These are phyloP conservation scores for Carex cristatella DNA, from an alignment of 176 grass and related monocot species.

Conservation along the genomic window DNA sequence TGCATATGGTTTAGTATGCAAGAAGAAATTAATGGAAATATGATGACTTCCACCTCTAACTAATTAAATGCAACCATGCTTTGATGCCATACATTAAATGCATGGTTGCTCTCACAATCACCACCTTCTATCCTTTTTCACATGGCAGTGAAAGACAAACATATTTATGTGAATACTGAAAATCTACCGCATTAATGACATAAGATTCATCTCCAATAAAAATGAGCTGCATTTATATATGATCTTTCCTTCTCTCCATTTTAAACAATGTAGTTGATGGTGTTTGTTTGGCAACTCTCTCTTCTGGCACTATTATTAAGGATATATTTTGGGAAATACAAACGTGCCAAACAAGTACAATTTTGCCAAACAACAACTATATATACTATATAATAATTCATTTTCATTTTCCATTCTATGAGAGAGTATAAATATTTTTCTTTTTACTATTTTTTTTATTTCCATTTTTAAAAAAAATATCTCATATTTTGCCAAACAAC, in stretches of 20 bases:
- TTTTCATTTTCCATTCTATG: neutral
- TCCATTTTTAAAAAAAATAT: neutral
- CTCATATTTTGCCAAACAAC: neutral
- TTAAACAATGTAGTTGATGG: neutral
- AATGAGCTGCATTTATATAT: neutral
- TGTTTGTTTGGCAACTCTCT: neutral
- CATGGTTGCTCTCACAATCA: slow-evolving; percentile 21
- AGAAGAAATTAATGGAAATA: neutral
- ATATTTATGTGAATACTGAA: neutral
- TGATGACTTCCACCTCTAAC: slow-evolving; percentile 32
- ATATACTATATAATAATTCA: no score
- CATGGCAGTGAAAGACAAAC: neutral
- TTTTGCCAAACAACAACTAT: no score
- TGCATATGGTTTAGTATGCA: neutral
- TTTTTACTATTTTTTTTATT: neutral
- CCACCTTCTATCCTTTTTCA: neutral
- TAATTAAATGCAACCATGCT: slow-evolving; percentile 22
- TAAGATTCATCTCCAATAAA: neutral
- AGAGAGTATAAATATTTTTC: neutral
- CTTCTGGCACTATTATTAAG: neutral
- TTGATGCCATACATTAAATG: slow-evolving; percentile 13
- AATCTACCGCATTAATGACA: neutral
- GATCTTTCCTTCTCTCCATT: neutral
- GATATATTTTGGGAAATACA: neutral
- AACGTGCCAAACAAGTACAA: no score